Evolutionary conservation across 78 protist genomes (phyloP).

Genomic region (Dictyostelium firmibasis): DNA sequence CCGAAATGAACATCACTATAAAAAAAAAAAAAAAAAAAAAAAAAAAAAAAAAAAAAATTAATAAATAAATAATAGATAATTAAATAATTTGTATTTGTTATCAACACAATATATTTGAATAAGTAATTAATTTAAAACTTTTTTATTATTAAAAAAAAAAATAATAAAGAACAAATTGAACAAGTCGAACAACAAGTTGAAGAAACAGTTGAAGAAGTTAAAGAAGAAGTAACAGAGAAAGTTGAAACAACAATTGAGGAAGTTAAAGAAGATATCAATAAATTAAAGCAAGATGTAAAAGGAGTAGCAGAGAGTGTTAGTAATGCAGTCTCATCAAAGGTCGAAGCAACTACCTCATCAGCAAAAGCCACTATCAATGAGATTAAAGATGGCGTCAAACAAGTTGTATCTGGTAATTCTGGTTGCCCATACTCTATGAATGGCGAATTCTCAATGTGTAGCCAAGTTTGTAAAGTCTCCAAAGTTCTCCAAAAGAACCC

Average conservation of each 20-base stretch:
- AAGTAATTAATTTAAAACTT: not conserved
- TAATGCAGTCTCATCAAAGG: not conserved
- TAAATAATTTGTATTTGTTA: not conserved
- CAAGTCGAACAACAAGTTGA: not conserved
- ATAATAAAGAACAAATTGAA: not conserved
- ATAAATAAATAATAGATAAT: not conserved
- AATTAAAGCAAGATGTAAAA: not conserved
- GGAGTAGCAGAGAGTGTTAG: not conserved
- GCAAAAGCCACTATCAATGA: constrained; percentile 13
- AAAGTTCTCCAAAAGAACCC: constrained; percentile 21
- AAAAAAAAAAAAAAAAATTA: not conserved
- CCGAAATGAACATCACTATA: too few species aligned
- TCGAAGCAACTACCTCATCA: not conserved
- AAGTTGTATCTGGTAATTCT: not conserved
- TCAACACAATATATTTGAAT: not conserved
- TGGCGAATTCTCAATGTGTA: constrained; percentile 58
- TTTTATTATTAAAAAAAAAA: not conserved
- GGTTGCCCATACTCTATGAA: constrained; percentile 58
- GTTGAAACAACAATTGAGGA: constrained; percentile 23
- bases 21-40: too few species aligned
- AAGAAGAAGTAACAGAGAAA: constrained; percentile 11
- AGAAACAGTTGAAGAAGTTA: not conserved
- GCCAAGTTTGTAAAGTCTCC: constrained; percentile 11
- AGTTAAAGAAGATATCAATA: constrained; percentile 14
- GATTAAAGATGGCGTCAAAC: constrained; percentile 20